Conservation (phyloP, 805 yeast species). For the Wickerhamomyces chaumierensis region DNA sequence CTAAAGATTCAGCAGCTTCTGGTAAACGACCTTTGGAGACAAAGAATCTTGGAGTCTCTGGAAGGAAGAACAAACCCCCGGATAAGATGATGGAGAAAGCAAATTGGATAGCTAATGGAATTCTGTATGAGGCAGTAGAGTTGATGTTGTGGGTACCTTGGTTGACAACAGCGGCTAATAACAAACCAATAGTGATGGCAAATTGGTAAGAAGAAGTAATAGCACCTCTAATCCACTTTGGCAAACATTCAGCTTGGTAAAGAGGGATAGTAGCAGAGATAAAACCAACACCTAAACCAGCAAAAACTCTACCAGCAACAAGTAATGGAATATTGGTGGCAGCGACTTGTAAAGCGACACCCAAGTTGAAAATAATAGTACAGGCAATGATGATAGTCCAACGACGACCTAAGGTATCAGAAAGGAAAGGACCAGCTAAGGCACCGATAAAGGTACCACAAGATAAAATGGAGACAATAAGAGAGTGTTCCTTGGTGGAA, state of each 20-base stretch:
- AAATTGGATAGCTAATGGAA: conserved; percentile 66
- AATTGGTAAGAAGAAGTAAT: conserved; percentile 68
- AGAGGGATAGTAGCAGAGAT: conserved; percentile 64
- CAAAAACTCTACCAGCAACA: conserved; percentile 59
- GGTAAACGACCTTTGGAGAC: conserved; percentile 45
- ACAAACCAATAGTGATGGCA: conserved; percentile 61
- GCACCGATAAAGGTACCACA: conserved; percentile 67
- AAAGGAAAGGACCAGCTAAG: conserved; percentile 43
- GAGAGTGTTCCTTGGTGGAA: conserved; percentile 36
- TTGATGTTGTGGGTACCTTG: conserved; percentile 49
- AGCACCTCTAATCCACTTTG: conserved; percentile 70
- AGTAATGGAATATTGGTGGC: conserved; percentile 35
- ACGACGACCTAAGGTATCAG: conserved; percentile 47
- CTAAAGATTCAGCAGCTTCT: conserved; percentile 45
- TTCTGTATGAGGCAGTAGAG: conserved; percentile 52
- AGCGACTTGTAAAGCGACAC: conserved; percentile 38
- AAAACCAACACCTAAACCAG: conserved; percentile 67
- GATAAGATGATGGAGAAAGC: conserved; percentile 55
- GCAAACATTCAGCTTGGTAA: conserved; percentile 73
- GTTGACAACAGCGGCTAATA: conserved; percentile 59
- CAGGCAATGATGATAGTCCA: conserved; percentile 32
- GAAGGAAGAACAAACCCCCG: conserved; percentile 53
- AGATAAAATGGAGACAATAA: conserved; percentile 65
- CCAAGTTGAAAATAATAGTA: conserved; percentile 37
- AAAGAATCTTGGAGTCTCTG: conserved; percentile 68